phyloP scores from a whole-genome alignment of 306 rosid species.

The Trichosanthes cucumerina region DNA sequence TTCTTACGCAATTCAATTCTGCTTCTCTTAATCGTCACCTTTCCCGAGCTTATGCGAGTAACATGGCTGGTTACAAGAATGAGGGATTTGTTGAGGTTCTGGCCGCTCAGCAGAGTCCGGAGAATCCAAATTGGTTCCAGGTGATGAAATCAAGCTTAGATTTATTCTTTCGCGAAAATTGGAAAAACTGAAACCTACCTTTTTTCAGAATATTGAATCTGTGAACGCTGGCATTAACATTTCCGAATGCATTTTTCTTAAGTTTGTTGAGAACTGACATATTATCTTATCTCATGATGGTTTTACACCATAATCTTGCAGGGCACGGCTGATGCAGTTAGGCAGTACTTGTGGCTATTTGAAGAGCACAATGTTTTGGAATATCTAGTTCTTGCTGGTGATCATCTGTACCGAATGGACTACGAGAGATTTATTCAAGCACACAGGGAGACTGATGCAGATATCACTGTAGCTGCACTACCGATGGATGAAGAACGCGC shows the following conservation, averaged over 20 bases:
- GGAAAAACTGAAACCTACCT: neutral
- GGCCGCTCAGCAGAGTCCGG: slow-evolving; percentile 99
- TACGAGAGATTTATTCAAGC: slow-evolving; percentile 94
- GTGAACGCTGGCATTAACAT: neutral
- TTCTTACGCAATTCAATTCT: slow-evolving; percentile 92
- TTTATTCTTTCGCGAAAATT: neutral
- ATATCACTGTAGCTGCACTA: slow-evolving; percentile 95
- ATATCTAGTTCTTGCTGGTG: slow-evolving; percentile 79
- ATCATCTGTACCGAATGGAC: slow-evolving; percentile 93
- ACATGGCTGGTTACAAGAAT: slow-evolving; percentile 90
- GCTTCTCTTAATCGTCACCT: slow-evolving; percentile 96
- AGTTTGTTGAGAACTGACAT: neutral
- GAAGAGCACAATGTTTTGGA: slow-evolving; percentile 97
- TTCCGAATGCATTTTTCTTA: neutral
- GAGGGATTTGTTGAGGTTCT: slow-evolving; percentile 98
- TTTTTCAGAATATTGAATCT: neutral
- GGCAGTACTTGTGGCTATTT: slow-evolving; percentile 92
- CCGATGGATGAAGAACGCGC: slow-evolving; percentile 98
- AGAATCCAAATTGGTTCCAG: slow-evolving; percentile 99
- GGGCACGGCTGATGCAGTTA: slow-evolving; percentile 99
- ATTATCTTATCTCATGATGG: neutral
- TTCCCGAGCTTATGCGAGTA: slow-evolving; percentile 93
- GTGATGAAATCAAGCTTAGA: slow-evolving; percentile 22
- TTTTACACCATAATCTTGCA: slow-evolving; percentile 10
- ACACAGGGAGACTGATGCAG: slow-evolving; percentile 90